Evolutionary conservation across 345 rosid species (phyloP), one percentile per base, ranked within the genome.

Genomic region (Ceriops tagal): DNA sequence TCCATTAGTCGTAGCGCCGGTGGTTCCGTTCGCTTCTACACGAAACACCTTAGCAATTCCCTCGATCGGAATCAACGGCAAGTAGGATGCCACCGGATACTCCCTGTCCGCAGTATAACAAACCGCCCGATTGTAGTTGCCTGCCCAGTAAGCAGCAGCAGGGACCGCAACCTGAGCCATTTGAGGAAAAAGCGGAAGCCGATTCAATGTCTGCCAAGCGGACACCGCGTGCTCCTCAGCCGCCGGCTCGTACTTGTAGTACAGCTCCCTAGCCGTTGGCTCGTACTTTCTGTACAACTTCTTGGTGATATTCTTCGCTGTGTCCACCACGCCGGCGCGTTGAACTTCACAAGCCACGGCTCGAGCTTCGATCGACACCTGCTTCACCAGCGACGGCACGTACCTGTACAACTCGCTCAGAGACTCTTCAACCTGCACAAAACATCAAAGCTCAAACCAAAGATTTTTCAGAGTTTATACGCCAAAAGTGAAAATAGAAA

Each of bases 351-450:
- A 47, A 15, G 90, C 90, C 34, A 87, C 71, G 10, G 88, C 83
- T 30, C 86, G 78, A 13, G 85, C 92, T 59, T 84, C 81, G 60
- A 61, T 65, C 28, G 87, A 83, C 53, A 85, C 91, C 65, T 80
- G 85, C 81, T 89, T 91, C 71, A 91, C 84, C 35, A 83, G 70
- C 0, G 80, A 82, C 11, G 96, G 93, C 76, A 89, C 84, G 75
- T 75, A 83, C 28, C 71, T 75, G 15, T 83, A 87, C 72, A 86
- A 46, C 66, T 84, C 85, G 53, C 7, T 75, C 31, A 88, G 49
- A 0, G 82, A 82, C 62, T 80, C 80, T 49, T 79, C 97, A 51
- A 90, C 88, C 96, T 92, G 69, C 72, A 67, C 62, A 76, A 62
- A 39, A 10, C 46, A 39, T 39, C 46, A 10, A 39, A 39, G 4